Conservation (phyloP, 2,329 filamentous ascomycete genomes). For the Xylaria digitata region DNA sequence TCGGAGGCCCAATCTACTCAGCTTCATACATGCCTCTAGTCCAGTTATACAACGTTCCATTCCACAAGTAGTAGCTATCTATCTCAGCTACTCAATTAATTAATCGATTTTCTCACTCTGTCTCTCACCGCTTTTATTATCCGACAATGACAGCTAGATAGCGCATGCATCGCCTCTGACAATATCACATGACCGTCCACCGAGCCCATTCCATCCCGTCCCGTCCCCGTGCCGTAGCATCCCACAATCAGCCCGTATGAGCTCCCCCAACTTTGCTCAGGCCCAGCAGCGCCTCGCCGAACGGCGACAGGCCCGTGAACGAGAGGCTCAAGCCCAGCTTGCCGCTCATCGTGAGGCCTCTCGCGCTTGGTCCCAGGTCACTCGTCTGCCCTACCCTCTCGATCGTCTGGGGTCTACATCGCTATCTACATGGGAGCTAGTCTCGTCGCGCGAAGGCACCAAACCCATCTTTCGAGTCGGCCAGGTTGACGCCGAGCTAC, state of each 20-base stretch:
- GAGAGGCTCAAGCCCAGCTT: conserved; percentile 68
- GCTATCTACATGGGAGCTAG: conserved; percentile 73
- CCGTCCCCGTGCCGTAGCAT: background rate
- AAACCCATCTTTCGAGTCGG: conserved; percentile 90
- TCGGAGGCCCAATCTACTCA: background rate
- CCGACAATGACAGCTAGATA: conserved; percentile 28
- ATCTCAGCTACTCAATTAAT: background rate
- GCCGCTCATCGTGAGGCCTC: conserved; percentile 64
- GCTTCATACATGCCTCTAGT: background rate
- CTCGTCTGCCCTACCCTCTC: conserved; percentile 71
- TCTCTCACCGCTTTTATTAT: conserved; percentile 7
- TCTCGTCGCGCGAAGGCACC: conserved; percentile 81
- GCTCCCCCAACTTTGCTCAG: conserved; percentile 78
- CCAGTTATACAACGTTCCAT: background rate
- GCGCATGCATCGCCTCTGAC: conserved; percentile 1
- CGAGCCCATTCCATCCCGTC: background rate
- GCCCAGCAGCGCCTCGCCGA: conserved; percentile 88
- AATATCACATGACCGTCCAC: conserved; percentile 3
- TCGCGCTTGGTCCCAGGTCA: conserved; percentile 64
- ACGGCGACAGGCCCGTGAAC: conserved; percentile 81
- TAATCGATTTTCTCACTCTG: background rate
- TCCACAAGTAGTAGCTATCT: background rate
- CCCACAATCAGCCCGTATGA: conserved; percentile 52
- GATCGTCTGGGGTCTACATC: conserved; percentile 63
- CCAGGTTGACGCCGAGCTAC: conserved; percentile 93